phyloP scores from a whole-genome alignment of 2,329 filamentous ascomycete genomes.

The Acephala macrosclerotiorum region DNA sequence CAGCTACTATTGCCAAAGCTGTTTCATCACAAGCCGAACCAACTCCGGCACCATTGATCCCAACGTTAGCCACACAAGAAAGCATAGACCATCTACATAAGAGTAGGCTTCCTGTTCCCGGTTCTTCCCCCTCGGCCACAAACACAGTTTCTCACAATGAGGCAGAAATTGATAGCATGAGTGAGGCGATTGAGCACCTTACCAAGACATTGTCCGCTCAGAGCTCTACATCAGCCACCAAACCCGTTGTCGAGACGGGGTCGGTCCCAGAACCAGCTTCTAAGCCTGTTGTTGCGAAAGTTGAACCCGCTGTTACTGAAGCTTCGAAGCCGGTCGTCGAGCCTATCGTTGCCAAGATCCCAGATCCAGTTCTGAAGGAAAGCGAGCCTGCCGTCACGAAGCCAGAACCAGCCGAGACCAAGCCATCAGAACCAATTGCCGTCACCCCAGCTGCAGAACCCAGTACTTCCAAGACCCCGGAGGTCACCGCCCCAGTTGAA shows the following conservation, averaged over 20 bases:
- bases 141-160: slow-evolving; percentile 1
- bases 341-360: background rate
- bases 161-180: slow-evolving; percentile 29
- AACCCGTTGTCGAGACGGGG: background rate
- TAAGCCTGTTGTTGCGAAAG: background rate
- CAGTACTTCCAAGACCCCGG: background rate
- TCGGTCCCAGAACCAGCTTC: background rate
- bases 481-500: background rate
- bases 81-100: slow-evolving; percentile 26
- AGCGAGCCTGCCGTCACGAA: background rate
- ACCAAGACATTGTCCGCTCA: background rate
- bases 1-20: background rate
- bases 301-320: background rate
- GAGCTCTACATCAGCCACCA: background rate
- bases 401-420: background rate
- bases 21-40: background rate
- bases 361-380: background rate
- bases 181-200: slow-evolving; percentile 23
- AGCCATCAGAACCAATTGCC: background rate
- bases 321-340: background rate
- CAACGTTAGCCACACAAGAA: slow-evolving; percentile 20
- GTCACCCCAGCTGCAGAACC: background rate
- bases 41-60: background rate
- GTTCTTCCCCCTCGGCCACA: background rate
- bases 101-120: slow-evolving; percentile 19